Conservation (phyloP, 2,329 filamentous ascomycete species). For the Talaromyces rugulosus region DNA sequence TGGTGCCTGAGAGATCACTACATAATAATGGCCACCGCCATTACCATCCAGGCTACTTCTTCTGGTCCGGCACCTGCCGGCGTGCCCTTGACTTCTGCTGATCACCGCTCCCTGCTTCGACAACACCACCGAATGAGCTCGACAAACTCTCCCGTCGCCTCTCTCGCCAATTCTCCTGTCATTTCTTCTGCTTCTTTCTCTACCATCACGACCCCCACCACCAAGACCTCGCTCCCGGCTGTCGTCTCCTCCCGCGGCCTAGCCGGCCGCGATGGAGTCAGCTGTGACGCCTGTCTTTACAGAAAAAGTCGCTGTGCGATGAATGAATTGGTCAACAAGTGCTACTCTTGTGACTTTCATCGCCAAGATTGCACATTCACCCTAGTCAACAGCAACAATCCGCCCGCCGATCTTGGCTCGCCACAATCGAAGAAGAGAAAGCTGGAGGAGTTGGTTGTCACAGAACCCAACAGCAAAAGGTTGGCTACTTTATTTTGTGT, state of each 20-base stretch:
- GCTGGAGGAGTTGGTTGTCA: conserved; percentile 29
- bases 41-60: conserved; percentile 36
- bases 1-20: background rate
- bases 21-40: conserved; percentile 33
- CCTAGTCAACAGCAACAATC: conserved; percentile 19
- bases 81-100: conserved; percentile 23
- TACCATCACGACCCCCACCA: conserved; percentile 16
- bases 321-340: conserved; percentile 41
- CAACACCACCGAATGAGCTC: conserved; percentile 18
- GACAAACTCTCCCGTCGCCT: conserved; percentile 22
- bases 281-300: conserved; percentile 40
- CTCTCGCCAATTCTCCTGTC: conserved; percentile 18
- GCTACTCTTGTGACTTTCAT: conserved; percentile 43
- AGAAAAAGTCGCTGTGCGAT: conserved; percentile 42
- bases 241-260: conserved; percentile 24
- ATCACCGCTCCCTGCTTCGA: conserved; percentile 21
- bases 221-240: conserved; percentile 12
- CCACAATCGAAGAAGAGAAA: conserved; percentile 36
- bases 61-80: conserved; percentile 21
- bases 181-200: conserved; percentile 19
- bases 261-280: conserved; percentile 31
- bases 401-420: conserved; percentile 17
- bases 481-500: conserved; percentile 16
- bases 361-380: conserved; percentile 42
- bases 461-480: conserved; percentile 31